A percentile compares a stretch with the other conserved stretches of the same genome.
Evolutionary conservation across 2,329 filamentous ascomycete genomes (phyloP).

Genomic region (Fusarium sambucinum): DNA sequence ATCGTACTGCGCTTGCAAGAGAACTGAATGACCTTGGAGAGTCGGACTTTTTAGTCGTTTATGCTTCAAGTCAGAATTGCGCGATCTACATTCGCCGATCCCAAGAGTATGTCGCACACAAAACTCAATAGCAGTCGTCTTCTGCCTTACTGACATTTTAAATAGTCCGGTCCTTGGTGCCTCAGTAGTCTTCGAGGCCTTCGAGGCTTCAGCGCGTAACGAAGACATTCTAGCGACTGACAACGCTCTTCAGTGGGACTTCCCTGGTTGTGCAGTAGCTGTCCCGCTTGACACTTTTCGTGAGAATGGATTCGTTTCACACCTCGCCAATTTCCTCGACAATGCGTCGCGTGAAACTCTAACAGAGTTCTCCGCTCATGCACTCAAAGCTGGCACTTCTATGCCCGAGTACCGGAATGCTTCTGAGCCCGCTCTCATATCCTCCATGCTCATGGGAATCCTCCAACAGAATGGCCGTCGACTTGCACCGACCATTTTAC

Average conservation of each 20-base stretch:
- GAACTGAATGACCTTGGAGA: constrained; percentile 35
- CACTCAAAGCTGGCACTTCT: constrained; percentile 63
- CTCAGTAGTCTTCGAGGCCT: constrained; percentile 63
- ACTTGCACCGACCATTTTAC: constrained; percentile 55
- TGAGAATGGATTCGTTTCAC: constrained; percentile 42
- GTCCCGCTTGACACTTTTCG: constrained; percentile 54
- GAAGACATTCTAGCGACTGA: constrained; percentile 64
- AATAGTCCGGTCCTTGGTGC: constrained; percentile 42
- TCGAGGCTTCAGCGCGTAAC: constrained; percentile 69
- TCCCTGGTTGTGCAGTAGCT: constrained; percentile 66
- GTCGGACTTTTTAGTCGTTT: constrained; percentile 36
- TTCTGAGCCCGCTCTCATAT: constrained; percentile 68
- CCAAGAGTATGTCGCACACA: constrained; percentile 43
- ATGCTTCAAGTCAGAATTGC: constrained; percentile 50
- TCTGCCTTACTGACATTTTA: constrained; percentile 4
- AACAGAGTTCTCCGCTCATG: constrained; percentile 64
- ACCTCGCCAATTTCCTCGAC: constrained; percentile 66
- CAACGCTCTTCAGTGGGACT: constrained; percentile 68
- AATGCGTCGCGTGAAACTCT: constrained; percentile 67
- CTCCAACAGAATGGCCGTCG: constrained; percentile 67
- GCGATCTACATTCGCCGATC: constrained; percentile 48
- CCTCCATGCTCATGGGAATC: constrained; percentile 70
- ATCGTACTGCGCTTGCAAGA: constrained; percentile 29
- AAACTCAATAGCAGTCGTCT: not conserved
- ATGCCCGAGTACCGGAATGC: constrained; percentile 70